Evolutionary conservation across 208 protist species (phyloP), one percentile per base, ranked within the genome.

Genomic region (Crithidia bombi): DNA sequence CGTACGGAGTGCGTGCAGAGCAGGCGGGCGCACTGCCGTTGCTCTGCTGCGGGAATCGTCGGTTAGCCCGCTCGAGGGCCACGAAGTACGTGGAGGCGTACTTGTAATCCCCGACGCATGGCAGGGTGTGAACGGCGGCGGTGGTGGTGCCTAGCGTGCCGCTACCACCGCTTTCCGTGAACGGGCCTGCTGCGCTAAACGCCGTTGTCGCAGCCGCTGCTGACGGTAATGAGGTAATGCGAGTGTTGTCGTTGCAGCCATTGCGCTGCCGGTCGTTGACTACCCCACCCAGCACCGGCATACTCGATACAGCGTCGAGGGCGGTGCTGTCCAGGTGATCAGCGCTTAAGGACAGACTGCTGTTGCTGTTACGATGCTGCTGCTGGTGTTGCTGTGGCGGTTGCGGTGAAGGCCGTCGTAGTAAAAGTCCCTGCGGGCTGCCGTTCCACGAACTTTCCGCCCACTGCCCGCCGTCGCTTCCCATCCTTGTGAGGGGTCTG

Each of bases 11-110:
- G 25, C 50, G 50, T 36, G 28, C 23, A 7, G 50, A 30, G 7
- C 28, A 21, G 28, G 23, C 50, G 38, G 11, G 44, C 7, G 11
- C 23, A 30, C 30, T 35, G 2, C 12, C 23, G 41, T 19, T 49
- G 10, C 11, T 39, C 33, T 26, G 32, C 30, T 30, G 44, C 12
- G 46, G 44, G 17, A 36, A 26, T 32, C 50, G 56, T 3, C 49
- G 21, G 17, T 46, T 59, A 23, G 39, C 59, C 35, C 44, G 28
- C 43, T 74, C 69, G 35, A 74, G 25, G 25, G 69, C 69, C 30
- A 74, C 38, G 21, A 74, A 74, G 69, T 74, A 74, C 7, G 69
- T 65, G 0, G 73, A 71, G 32, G 51, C 56, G 59, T 65, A 64
- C 46, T 64, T 72, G 54, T 51, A 65, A 44, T 65, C 65, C 35